Evolutionary conservation across 1,284 basidiomycete genomes (phyloP).

Genomic region (Grifola frondosa): DNA sequence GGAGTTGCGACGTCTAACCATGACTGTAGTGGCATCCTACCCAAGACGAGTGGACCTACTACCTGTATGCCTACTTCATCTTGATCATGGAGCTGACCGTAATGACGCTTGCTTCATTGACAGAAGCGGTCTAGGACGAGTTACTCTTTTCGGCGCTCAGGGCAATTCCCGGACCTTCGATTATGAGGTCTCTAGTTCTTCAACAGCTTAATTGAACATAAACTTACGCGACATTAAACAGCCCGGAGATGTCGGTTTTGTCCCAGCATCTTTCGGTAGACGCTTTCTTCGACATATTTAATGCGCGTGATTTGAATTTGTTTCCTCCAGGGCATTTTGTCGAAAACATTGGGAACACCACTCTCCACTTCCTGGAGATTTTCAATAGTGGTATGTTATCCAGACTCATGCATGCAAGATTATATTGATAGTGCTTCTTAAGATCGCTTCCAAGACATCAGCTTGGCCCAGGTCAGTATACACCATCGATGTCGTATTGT

Average conservation of each 20-base stretch:
- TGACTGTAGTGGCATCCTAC: slow-evolving; percentile 67
- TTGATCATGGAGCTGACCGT: slow-evolving; percentile 3
- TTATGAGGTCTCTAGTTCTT: slow-evolving; percentile 44
- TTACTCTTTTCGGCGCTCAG: slow-evolving; percentile 64
- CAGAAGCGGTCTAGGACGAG: slow-evolving; percentile 56
- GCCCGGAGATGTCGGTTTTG: slow-evolving; percentile 65
- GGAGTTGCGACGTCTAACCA: slow-evolving; percentile 5
- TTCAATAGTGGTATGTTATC: slow-evolving; percentile 51
- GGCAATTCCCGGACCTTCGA: slow-evolving; percentile 69
- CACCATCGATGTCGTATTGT: not conserved
- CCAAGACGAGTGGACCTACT: slow-evolving; percentile 67
- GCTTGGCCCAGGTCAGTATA: slow-evolving; percentile 50
- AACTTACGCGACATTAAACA: slow-evolving; percentile 24
- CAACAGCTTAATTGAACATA: not conserved
- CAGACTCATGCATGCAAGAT: not conserved
- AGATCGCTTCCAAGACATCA: slow-evolving; percentile 64
- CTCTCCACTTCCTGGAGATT: slow-evolving; percentile 63
- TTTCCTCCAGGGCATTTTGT: slow-evolving; percentile 54
- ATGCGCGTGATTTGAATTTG: not conserved
- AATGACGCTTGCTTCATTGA: not conserved
- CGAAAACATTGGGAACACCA: slow-evolving; percentile 69
- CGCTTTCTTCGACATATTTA: not conserved
- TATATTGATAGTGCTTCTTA: not conserved
- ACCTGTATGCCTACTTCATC: slow-evolving; percentile 31
- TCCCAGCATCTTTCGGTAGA: slow-evolving; percentile 56